Evolutionary conservation across 2,329 filamentous ascomycete species (phyloP).

Genomic region (Fonsecaea monophora): DNA sequence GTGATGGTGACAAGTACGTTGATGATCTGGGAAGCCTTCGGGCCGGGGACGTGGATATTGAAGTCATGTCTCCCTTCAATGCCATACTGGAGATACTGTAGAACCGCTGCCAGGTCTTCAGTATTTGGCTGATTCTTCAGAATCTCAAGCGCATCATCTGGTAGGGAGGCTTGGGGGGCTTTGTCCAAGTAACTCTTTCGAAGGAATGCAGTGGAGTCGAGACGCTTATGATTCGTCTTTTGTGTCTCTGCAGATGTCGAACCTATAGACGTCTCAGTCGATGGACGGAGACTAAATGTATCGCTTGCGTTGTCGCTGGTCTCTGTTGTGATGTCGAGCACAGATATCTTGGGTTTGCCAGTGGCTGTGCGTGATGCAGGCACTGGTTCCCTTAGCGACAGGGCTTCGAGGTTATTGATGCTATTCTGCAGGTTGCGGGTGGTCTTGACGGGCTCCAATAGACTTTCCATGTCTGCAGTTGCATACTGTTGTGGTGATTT

Average conservation of each 20-base stretch:
- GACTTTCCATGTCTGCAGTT: constrained; percentile 58
- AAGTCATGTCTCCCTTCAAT: constrained; percentile 40
- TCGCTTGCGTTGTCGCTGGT: constrained; percentile 23
- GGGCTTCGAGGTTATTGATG: constrained; percentile 47
- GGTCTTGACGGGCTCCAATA: constrained; percentile 61
- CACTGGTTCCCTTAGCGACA: constrained; percentile 39
- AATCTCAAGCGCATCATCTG: constrained; percentile 63
- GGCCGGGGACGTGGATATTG: constrained; percentile 67
- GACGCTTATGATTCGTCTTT: constrained; percentile 28
- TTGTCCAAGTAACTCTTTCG: constrained; percentile 37
- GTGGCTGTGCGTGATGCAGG: constrained; percentile 4
- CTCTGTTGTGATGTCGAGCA: constrained; percentile 31
- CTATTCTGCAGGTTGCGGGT: constrained; percentile 59
- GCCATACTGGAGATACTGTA: constrained; percentile 60
- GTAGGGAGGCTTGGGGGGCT: constrained; percentile 34
- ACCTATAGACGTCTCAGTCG: constrained; percentile 45
- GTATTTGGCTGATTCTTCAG: constrained; percentile 69
- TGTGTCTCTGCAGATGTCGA: constrained; percentile 34
- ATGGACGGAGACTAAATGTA: constrained; percentile 28
- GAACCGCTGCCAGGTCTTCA: constrained; percentile 59
- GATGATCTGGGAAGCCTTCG: constrained; percentile 75
- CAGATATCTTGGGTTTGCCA: constrained; percentile 34
- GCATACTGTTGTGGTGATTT: constrained; percentile 16
- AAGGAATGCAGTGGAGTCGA: constrained; percentile 37
- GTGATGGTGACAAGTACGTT: constrained; percentile 76